phyloP scores from a whole-genome alignment of 2,329 filamentous ascomycete genomes.

The Akanthomyces lecanii region DNA sequence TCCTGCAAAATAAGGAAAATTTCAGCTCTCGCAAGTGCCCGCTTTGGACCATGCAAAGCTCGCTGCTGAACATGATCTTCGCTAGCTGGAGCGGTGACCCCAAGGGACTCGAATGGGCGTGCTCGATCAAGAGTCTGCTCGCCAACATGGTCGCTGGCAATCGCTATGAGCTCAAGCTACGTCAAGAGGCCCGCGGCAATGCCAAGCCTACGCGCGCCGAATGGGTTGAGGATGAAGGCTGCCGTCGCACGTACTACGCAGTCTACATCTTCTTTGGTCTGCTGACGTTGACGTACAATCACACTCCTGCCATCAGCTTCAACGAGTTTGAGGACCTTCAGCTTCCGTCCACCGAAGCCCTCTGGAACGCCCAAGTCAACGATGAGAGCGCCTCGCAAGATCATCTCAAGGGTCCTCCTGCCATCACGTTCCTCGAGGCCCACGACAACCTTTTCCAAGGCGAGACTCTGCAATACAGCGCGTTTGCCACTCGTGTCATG shows the following conservation, averaged over 20 bases:
- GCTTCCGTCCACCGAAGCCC: conserved; percentile 84
- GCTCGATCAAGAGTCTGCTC: conserved; percentile 95
- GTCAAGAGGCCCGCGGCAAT: conserved; percentile 79
- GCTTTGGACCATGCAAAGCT: conserved; percentile 97
- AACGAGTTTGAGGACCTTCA: conserved; percentile 95
- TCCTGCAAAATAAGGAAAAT: conserved; percentile 96
- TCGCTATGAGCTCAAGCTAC: conserved; percentile 90
- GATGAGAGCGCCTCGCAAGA: conserved; percentile 86
- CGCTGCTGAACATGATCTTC: conserved; percentile 96
- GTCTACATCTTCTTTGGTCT: conserved; percentile 99
- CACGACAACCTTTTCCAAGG: conserved; percentile 96
- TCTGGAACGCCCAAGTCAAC: conserved; percentile 81
- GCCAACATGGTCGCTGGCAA: conserved; percentile 99
- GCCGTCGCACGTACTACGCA: conserved; percentile 93
- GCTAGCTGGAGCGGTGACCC: conserved; percentile 98
- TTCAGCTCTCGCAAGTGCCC: conserved; percentile 98
- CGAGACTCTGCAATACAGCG: conserved; percentile 85
- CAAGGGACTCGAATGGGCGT: conserved; percentile 97
- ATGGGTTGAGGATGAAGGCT: conserved; percentile 97
- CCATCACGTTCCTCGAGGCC: conserved; percentile 85
- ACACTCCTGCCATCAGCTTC: conserved; percentile 96
- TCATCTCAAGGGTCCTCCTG: conserved; percentile 63
- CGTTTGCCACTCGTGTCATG: conserved; percentile 95
- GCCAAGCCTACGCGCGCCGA: conserved; percentile 73
- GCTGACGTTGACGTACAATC: conserved; percentile 92